phyloP scores from a whole-genome alignment of 768 basidiomycete species.

The Hygrophorus russula region DNA sequence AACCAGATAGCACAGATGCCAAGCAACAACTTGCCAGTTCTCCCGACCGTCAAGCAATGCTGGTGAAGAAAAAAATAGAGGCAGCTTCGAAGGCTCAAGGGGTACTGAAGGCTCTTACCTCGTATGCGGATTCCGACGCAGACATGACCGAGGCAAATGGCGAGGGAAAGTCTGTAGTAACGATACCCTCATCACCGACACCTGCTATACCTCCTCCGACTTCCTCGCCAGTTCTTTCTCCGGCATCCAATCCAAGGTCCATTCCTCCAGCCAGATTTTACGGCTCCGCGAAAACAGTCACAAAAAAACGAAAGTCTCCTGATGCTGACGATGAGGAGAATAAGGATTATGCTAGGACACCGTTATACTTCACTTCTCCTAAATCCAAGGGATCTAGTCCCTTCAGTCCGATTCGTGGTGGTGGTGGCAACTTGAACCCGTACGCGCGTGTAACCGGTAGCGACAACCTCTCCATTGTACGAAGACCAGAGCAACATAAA shows the following conservation, averaged over 20 bases:
- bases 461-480: not conserved
- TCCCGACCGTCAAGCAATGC: conserved; percentile 41
- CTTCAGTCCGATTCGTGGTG: not conserved
- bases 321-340: conserved; percentile 3
- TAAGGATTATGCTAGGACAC: conserved; percentile 8
- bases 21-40: conserved; percentile 16
- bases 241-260: conserved; percentile 17
- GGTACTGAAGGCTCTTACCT: conserved; percentile 1
- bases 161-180: not conserved
- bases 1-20: conserved; percentile 10
- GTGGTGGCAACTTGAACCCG: conserved; percentile 2
- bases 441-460: conserved; percentile 1
- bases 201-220: conserved; percentile 14
- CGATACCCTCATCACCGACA: not conserved
- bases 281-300: conserved; percentile 7
- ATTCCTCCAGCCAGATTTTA: conserved; percentile 21
- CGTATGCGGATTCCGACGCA: conserved; percentile 5
- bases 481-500: not conserved
- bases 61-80: conserved; percentile 43
- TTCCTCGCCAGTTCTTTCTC: conserved; percentile 16
- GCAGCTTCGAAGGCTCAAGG: conserved; percentile 20
- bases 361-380: conserved; percentile 4
- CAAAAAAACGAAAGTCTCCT: conserved; percentile 9
- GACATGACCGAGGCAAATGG: conserved; percentile 12
- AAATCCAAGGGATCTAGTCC: not conserved